These are phyloP conservation scores for Remersonia thermophila DNA, from an alignment of 2,329 filamentous ascomycete genomes.

Conservation along the genomic window DNA sequence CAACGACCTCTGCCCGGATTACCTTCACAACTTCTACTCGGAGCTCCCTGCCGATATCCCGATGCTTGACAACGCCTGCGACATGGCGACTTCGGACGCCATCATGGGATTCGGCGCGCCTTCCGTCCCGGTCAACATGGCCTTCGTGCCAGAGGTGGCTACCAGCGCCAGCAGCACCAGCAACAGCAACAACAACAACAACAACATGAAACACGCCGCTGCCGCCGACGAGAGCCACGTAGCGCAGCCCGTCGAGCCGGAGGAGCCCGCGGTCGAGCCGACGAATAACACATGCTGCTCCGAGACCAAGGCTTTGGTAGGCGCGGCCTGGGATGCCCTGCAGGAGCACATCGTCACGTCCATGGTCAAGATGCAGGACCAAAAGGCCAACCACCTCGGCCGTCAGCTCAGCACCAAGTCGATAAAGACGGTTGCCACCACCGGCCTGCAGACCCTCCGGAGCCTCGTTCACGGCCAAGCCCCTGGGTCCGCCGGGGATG, in stretches of 20 bases:
- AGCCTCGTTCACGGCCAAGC: conserved; percentile 28
- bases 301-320: conserved; percentile 29
- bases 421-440: conserved; percentile 26
- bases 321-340: conserved; percentile 32
- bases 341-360: conserved; percentile 35
- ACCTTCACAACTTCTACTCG: conserved; percentile 23
- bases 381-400: conserved; percentile 31
- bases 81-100: conserved; percentile 22
- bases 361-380: conserved; percentile 28
- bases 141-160: conserved; percentile 26
- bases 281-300: conserved; percentile 16
- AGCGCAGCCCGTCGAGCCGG: conserved; percentile 3
- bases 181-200: no score
- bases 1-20: conserved; percentile 18
- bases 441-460: conserved; percentile 31
- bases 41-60: conserved; percentile 30
- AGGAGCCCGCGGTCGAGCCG: conserved; percentile 10
- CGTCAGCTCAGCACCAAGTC: conserved; percentile 29
- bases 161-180: conserved; percentile 14
- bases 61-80: conserved; percentile 10
- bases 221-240: no score
- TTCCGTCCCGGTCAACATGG: conserved; percentile 9
- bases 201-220: no score
- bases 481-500: conserved; percentile 28
- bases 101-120: conserved; percentile 20